Base-by-base conservation (phyloP, 805 yeast species). In the Millerago galiae region DNA sequence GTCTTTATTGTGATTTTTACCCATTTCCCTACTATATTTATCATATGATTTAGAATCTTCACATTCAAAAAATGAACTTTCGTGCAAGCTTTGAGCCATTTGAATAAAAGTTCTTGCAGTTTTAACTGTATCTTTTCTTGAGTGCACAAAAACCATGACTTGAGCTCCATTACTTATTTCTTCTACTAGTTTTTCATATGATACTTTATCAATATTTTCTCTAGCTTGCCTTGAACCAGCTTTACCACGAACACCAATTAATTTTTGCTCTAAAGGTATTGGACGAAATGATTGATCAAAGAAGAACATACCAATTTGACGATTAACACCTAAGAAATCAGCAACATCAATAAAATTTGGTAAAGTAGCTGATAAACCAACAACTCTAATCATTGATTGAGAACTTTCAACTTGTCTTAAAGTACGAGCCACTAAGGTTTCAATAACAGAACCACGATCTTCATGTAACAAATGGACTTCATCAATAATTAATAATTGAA, bases 401-500 rank as follows among this genome's bases (percentile, higher is more conserved):
- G 95, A 77, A 46, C 95, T 79, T 59, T 93, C 99, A 5, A 93
- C 98, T 57, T 90, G 97, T 44, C 99, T 70, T 46, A 90, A 71
- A 0, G 99, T 93, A 63, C 98, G 77, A 0, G 97, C 96, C 3
- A 90, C 96, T 40, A 90, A 68, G 0, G 97, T 89, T 61, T 93
- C 99, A 48, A 93, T 87, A 7, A 93, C 99, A 8, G 97, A 87
- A 54, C 99, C 99, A 68, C 99, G 78, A 43, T 93, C 99, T 74
- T 93, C 99, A 54, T 93, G 98, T 41, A 93, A 71, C 56, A 93
- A 68, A 71, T 93, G 99, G 0, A 93, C 98, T 65, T 93, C 99
- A 70, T 93, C 99, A 47, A 93, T 90, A 45, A 93, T 87, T 44
- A 93, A 66, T 12, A 93, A 65, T 60, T 82, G 86, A 9, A 93